phyloP scores from a whole-genome alignment of 805 yeast species.

The Teunomyces gatunensis region DNA sequence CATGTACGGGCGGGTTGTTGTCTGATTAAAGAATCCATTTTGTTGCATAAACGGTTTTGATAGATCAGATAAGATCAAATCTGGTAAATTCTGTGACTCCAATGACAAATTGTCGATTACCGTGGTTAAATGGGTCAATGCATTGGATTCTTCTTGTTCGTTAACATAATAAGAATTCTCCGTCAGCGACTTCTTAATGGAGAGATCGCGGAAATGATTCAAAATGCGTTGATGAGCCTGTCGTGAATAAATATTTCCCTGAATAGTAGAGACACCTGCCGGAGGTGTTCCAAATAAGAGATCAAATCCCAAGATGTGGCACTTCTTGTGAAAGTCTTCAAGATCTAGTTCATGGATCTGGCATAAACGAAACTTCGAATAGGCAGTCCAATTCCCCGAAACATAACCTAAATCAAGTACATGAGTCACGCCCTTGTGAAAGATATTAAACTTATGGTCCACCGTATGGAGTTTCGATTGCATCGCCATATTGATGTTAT shows the following conservation, averaged over 20 bases:
- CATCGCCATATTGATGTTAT: conserved; percentile 19
- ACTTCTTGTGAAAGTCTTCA: conserved; percentile 25
- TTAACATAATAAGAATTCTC: conserved; percentile 25
- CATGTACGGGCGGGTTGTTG: conserved; percentile 33
- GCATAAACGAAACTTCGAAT: conserved; percentile 25
- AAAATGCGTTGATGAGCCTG: conserved; percentile 24
- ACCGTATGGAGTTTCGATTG: conserved; percentile 27
- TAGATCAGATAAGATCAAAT: conserved; percentile 37
- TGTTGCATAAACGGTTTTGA: conserved; percentile 32
- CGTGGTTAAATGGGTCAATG: conserved; percentile 14
- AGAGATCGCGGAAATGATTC: conserved; percentile 28
- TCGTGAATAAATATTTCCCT: conserved; percentile 79
- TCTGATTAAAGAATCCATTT: conserved; percentile 37
- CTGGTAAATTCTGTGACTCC: conserved; percentile 28
- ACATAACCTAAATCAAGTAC: conserved; percentile 40
- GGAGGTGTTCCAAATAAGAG: conserved; percentile 79
- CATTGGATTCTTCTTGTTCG: conserved; percentile 22
- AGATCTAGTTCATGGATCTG: conserved; percentile 28
- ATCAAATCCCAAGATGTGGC: conserved; percentile 45
- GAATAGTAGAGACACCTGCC: conserved; percentile 71
- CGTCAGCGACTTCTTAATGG: conserved; percentile 7
- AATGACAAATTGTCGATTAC: background rate
- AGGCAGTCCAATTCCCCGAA: conserved; percentile 43
- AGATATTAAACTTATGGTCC: conserved; percentile 26
- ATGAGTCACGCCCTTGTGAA: conserved; percentile 24